Evolutionary conservation across 2,329 filamentous ascomycete species (phyloP), one percentile per base, ranked within the genome.

Genomic region (Cladophialophora chaetospira): DNA sequence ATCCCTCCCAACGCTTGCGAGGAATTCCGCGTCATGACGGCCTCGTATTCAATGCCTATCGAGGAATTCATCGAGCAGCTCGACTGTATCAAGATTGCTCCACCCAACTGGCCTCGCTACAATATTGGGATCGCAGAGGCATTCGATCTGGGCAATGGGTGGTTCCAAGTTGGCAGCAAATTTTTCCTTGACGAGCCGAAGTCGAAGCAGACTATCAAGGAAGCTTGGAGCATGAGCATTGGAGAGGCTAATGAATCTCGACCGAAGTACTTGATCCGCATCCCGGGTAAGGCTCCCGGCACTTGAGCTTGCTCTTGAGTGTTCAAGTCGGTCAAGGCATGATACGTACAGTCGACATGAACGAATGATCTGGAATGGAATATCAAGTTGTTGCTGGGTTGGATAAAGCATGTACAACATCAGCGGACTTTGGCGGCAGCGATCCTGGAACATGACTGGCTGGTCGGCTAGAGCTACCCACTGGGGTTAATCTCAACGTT

Each of bases 51-150:
- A 26, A 60, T 46, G 74, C 79, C 1, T 82, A 83, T 36, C 80
- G 77, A 72, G 0, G 81, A 86, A 50, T 69, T 88, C 11, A 75
- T 88, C 65, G 73, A 77, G 60, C 79, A 82, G 0, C 80, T 87
- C 31, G 84, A 84, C 0, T 83, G 82, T 36, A 71, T 67, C 4
- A 85, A 86, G 62, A 67, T 56, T 8, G 55, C 54, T 8, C 50
- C 53, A 4, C 17, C 53, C 0, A 33, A 19, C 3, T 57, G 50
- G 38, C 53, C 53, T 6, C 60, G 53, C n/a, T 50, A 61, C 0
- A 65, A 77, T 0, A 77, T 77, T 65, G 82, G 81, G 67, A 85
- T 88, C 64, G 73, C 73, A 55, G 76, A 86, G 61, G 79, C 77
- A 44, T 72, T 85, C 3, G 72, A 80, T 25, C 74, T 79, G 33